Conservation (phyloP, 805 yeast genomes). For the Vanderwaltozyma verrucispora region DNA sequence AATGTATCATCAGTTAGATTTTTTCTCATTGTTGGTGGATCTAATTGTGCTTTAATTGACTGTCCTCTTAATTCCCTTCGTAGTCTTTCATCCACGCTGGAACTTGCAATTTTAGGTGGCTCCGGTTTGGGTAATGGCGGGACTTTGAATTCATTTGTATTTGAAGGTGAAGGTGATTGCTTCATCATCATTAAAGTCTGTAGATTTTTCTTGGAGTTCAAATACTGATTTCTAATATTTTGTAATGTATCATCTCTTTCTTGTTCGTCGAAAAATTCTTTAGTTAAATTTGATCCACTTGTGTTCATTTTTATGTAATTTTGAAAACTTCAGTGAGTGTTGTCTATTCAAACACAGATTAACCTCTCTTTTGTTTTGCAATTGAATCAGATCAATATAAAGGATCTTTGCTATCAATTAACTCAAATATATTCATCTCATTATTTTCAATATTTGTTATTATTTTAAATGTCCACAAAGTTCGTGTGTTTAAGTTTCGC, state of each 20-base stretch:
- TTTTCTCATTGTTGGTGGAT: neutral
- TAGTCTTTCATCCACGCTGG: constrained; percentile 3
- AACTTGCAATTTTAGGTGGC: neutral
- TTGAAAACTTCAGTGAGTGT: too few relatives aligned
- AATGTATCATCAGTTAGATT: constrained; percentile 4
- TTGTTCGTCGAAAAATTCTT: constrained; percentile 13
- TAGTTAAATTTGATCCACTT: constrained; percentile 3
- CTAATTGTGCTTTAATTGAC: neutral
- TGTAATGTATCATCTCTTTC: constrained; percentile 25
- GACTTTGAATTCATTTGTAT: neutral
- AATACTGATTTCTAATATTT: constrained; percentile 21
- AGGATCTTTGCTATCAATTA: too few relatives aligned
- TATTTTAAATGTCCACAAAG: too few relatives aligned
- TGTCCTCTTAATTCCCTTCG: constrained; percentile 4
- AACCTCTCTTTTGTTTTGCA: too few relatives aligned
- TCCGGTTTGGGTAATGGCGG: neutral
- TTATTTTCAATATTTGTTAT: too few relatives aligned
- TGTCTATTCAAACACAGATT: too few relatives aligned
- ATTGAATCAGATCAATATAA: too few relatives aligned
- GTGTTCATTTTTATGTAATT: neutral
- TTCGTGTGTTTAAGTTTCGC: too few relatives aligned
- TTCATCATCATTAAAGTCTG: neutral
- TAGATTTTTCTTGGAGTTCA: constrained; percentile 17
- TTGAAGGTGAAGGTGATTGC: neutral
- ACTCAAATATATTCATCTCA: too few relatives aligned